Evolutionary conservation across 2,329 filamentous ascomycete species (phyloP), one percentile per base, ranked within the genome.

Genomic region (Colletotrichum gloeosporioides): DNA sequence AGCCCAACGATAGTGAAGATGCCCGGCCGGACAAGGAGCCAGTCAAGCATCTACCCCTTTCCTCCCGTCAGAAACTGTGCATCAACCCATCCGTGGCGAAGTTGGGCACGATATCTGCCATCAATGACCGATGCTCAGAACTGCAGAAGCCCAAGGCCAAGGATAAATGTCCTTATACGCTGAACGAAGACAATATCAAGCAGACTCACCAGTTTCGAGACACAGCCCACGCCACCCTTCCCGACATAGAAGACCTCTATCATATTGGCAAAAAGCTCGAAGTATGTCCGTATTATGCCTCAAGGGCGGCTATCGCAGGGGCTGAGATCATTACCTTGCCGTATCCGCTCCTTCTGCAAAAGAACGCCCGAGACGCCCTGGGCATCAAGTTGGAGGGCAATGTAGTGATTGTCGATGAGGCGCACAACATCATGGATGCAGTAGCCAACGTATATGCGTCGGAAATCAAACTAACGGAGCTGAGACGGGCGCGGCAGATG

Each of bases 201-300:
- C 87, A 94, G 31, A 92, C 95, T 0, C 92, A 96, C 71, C 92
- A 95, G 66, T 99, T 99, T 79, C 93, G 96, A 22, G 96, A 99
- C 81, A 92, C 95, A 78, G 91, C 95, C 1, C 87, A 99, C 44
- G 96, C 97, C 1, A 95, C 92, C 1, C 90, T 99, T 9, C 94
- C 95, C 4, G 97, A 99, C 81, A 99, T 99, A 71, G 97, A 99
- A 83, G 97, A 99, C 80, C 88, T 99, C 53, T 93, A 93, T 25
- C 88, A 88, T 16, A 87, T 99, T 2, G 97, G 97, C 6, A 95
- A 93, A 80, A 91, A 93, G 66, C 88, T 98, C 36, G 92, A 93
- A 0, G 91, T 99, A 7, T 99, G 97, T 82, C 96, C 97, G 0
- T 99, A 99, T 83, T 99, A 99, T 84, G 96, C 96, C n/a, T 96